Evolutionary conservation across 257 asterid species (phyloP), one percentile per base, ranked within the genome.

Genomic region (Anisodus tanguticus): DNA sequence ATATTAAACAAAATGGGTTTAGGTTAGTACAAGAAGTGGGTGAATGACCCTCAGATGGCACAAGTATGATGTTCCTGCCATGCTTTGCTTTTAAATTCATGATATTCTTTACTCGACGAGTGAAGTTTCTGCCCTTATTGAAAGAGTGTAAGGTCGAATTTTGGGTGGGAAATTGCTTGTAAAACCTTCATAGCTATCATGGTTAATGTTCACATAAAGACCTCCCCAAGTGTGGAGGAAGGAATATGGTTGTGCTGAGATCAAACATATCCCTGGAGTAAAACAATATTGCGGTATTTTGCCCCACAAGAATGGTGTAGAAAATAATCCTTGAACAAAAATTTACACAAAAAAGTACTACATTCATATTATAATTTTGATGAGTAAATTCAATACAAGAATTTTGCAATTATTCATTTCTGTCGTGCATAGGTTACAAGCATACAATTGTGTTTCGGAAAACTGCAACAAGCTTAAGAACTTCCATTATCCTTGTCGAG

Each of bases 401-500:
- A 49, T 49, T 49, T 22, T 22, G 45, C 13, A 49, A 49, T 74
- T 13, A 74, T 49, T 74, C 62, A 51, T 74, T 74, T 49, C 60
- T 26, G 6, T 11, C 8, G 2, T 49, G 62, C 81, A 49, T 49
- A 49, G 62, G 17, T 49, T 49, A 74, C 22, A 11, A 49, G 19
- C 62, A 22, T 62, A 39, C 11, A 43, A 81, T 19, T 16, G 22
- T 49, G 16, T 19, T 53, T 41, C 15, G 4, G 66, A 22, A 41
- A 80, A 53, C 54, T 58, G 58, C 45, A 85, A 60, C 83, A 86
- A 55, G 83, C 83, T 86, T 85, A 60, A 60, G 72, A 62, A 64
- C 68, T 53, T 68, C 87, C 86, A 70, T 87, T 86, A 82, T 89
- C 86, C 91, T 90, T 83, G 92, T 87, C 81, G 63, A 94, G 87